Conservation (phyloP, 2,329 filamentous ascomycete genomes). For the Coniosporium tulheliwenetii region DNA sequence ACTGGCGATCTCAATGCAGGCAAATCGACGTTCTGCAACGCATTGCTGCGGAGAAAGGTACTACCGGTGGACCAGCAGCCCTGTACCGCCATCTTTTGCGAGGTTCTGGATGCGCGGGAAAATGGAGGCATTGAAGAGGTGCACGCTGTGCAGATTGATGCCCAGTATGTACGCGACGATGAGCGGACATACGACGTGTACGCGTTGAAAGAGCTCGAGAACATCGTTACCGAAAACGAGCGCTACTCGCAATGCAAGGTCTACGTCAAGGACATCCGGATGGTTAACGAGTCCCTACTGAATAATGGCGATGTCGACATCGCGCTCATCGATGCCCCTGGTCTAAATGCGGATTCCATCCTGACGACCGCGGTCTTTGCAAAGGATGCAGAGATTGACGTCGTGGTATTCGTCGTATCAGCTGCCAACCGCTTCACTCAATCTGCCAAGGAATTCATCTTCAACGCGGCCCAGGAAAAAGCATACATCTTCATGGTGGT, state of each 20-base stretch:
- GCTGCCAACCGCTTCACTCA: slow-evolving; percentile 96
- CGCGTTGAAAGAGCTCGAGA: slow-evolving; percentile 60
- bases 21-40: slow-evolving; percentile 98
- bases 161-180: slow-evolving; percentile 70
- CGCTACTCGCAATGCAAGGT: slow-evolving; percentile 92
- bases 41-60: slow-evolving; percentile 80
- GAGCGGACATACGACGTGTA: slow-evolving; percentile 91
- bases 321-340: slow-evolving; percentile 89
- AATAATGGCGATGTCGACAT: slow-evolving; percentile 98
- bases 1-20: slow-evolving; percentile 94
- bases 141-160: slow-evolving; percentile 77
- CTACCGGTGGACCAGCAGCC: slow-evolving; percentile 95
- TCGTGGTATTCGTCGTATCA: slow-evolving; percentile 95
- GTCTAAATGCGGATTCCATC: slow-evolving; percentile 86
- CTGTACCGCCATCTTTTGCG: slow-evolving; percentile 96
- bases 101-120: slow-evolving; percentile 82
- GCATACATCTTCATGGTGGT: slow-evolving; percentile 99
- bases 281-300: slow-evolving; percentile 81
- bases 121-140: slow-evolving; percentile 89
- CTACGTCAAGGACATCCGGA: slow-evolving; percentile 79
- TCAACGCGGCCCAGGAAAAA: slow-evolving; percentile 88
- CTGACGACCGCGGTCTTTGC: slow-evolving; percentile 97
- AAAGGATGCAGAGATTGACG: slow-evolving; percentile 94
- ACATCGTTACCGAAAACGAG: slow-evolving; percentile 77
- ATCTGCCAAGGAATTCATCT: slow-evolving; percentile 95